Evolutionary conservation across 768 basidiomycete species (phyloP), one percentile per base, ranked within the genome.

Genomic region (Coprinopsis strossmayeri): DNA sequence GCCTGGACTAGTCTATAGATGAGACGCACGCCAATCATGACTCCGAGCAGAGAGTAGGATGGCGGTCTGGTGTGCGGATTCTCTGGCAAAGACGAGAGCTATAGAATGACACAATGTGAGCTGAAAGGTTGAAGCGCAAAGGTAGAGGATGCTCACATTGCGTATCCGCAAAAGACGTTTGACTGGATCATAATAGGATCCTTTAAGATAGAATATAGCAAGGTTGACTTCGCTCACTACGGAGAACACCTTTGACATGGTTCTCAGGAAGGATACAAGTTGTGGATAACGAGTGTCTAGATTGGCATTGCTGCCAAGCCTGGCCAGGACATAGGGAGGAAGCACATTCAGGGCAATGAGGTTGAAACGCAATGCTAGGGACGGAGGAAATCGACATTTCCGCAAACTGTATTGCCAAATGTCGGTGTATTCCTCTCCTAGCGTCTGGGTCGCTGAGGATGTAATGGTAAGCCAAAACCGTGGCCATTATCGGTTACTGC

Each of bases 391-490:
- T 3, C 64, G 55, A 26, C 61, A 49, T 17, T 60, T 67, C 24
- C 62, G 65, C 2, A 69, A 59, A 10, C 82, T 79, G 49, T 82
- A 78, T 54, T 82, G 79, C 86, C 89, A 88, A 27, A 87, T 82
- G 57, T 86, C 84, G 1, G 88, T 91, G 57, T 93, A 93, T 60
- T 93, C 91, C 63, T 93, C 91, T n/a, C 91, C 91, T 1, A 92
- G 71, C 3, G 86, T 91, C 64, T 92, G 90, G 9, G 74, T 76
- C 13, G 82, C 90, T 92, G 51, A 30, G 49, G 54, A 13, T 32
- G 13, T 32, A 34, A 52, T 43, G 11, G 50, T 41, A 15, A 9
- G 21, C 25, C 27, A 45, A 23, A 39, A 5, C 24, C 20, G 21
- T 27, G 38, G 38, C 5, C 32, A 34, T 32, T n/a, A 17, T 5